Evolutionary conservation across 2,329 filamentous ascomycete genomes (phyloP), one percentile per base, ranked within the genome.

Genomic region (Magnaporthiopsis incrustans): DNA sequence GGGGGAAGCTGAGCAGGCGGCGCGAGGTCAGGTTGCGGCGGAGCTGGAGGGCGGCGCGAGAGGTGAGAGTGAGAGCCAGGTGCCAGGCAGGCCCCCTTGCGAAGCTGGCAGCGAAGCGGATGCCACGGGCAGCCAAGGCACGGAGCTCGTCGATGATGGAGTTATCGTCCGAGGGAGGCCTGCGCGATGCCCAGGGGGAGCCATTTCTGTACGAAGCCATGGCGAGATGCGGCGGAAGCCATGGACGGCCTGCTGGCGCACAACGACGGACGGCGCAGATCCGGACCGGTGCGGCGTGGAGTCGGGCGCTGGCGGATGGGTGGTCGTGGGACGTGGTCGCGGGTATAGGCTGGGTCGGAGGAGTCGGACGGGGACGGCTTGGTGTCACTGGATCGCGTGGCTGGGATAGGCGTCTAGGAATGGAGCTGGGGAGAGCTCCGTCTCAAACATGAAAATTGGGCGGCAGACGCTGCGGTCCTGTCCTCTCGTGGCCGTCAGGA

Each of bases 1-100:
- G 89, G 50, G 86, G 84, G 64, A 92, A 80, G 77, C 81, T 87
- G 61, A 88, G 69, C 33, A 87, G 68, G n/a, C 83, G 79, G 59
- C 78, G 76, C 27, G 78, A 72, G 44, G 77, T 77, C 71, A 86
- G 68, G 69, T 85, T 85, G 70, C 73, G 73, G 68, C 73, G 73
- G 65, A 78, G 61, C 65, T 76, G 76, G 27, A 72, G 71, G 11
- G 66, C 71, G 11, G 65, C 67, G 50, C 72, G 71, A 57, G 74
- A 66, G 44, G 74, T 66, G 27, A 76, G 64, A 22, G 68, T 69
- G 56, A 74, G 70, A 4, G 72, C 75, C 59, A 75, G 71, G 30
- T 72, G 75, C 58, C 75, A 72, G 61, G 79, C 78, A 12, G 73
- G 77, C n/a, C 78, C 76, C 50, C 73, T 71, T 64, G 74, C 73